Conservation (phyloP, 805 yeast species). For the Pichia nanzhaoensis region DNA sequence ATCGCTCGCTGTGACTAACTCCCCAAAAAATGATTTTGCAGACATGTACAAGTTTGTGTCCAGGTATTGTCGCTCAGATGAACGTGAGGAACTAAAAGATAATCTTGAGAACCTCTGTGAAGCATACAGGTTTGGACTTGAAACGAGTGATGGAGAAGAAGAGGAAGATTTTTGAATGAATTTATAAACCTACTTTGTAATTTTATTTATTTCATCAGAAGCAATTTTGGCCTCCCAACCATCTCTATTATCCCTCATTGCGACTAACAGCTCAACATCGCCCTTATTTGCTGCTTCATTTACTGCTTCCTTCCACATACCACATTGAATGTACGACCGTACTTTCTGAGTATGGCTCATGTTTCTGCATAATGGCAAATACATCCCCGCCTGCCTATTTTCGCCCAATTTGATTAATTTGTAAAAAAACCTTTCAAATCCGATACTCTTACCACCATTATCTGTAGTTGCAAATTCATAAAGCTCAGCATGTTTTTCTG, state of each 20-base stretch:
- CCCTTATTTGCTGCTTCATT: constrained; percentile 6
- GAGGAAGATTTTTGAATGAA: neutral
- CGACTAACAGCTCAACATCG: constrained; percentile 5
- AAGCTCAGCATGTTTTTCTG: constrained; percentile 49
- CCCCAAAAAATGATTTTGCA: constrained; percentile 18
- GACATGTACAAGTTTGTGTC: constrained; percentile 24
- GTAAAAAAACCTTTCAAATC: constrained; percentile 57
- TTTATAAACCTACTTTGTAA: constrained; percentile 14
- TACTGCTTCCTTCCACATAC: constrained; percentile 11
- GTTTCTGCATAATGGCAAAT: constrained; percentile 46
- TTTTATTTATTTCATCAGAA: constrained; percentile 18
- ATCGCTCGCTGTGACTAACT: constrained; percentile 21
- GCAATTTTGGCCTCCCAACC: constrained; percentile 6
- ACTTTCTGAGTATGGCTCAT: constrained; percentile 31
- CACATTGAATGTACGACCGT: constrained; percentile 6
- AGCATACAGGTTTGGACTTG: constrained; percentile 12
- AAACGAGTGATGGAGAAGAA: constrained; percentile 10
- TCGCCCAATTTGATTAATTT: constrained; percentile 50
- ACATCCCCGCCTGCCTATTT: constrained; percentile 50
- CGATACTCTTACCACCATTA: constrained; percentile 56
- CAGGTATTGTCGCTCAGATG: constrained; percentile 35
- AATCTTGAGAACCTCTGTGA: constrained; percentile 9
- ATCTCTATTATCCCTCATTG: constrained; percentile 4
- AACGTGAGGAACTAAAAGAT: constrained; percentile 46
- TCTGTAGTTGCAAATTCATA: constrained; percentile 43